Evolutionary conservation across 2,329 filamentous ascomycete genomes (phyloP).

Genomic region (Pseudogymnoascus sp.): DNA sequence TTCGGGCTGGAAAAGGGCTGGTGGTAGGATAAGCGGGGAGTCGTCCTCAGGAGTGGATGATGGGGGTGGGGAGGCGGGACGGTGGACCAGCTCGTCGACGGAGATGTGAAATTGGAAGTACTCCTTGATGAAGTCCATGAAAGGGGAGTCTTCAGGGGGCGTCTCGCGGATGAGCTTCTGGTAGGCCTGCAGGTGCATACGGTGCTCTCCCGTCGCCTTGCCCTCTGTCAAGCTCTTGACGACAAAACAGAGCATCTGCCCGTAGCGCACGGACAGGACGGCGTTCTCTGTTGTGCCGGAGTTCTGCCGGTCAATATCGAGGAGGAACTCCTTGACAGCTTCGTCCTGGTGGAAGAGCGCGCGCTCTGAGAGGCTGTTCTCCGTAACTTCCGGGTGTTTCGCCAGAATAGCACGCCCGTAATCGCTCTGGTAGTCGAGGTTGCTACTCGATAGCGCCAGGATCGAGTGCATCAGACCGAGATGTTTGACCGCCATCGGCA

Average conservation of each 20-base stretch:
- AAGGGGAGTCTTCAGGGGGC: slow-evolving; percentile 56
- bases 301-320: slow-evolving; percentile 36
- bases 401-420: slow-evolving; percentile 38
- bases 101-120: slow-evolving; percentile 80
- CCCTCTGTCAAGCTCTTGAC: slow-evolving; percentile 51
- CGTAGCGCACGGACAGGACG: slow-evolving; percentile 47
- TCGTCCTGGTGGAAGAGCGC: slow-evolving; percentile 48
- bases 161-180: slow-evolving; percentile 58
- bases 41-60: not conserved
- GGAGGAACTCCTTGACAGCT: slow-evolving; percentile 45
- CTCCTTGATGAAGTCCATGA: slow-evolving; percentile 62
- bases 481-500: slow-evolving; percentile 73
- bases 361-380: slow-evolving; percentile 40
- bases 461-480: slow-evolving; percentile 85
- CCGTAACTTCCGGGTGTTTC: slow-evolving; percentile 40
- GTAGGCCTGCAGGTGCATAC: slow-evolving; percentile 71
- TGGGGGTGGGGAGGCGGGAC: slow-evolving; percentile 23
- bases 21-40: slow-evolving; percentile 16
- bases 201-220: slow-evolving; percentile 57
- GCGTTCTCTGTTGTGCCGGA: slow-evolving; percentile 38
- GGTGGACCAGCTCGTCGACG: slow-evolving; percentile 53
- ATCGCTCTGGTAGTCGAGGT: slow-evolving; percentile 7
- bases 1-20: slow-evolving; percentile 19
- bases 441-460: slow-evolving; percentile 49
- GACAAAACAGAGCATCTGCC: slow-evolving; percentile 55